Conservation (phyloP, 2,329 filamentous ascomycete genomes). For the Stagonosporopsis rhizophila region DNA sequence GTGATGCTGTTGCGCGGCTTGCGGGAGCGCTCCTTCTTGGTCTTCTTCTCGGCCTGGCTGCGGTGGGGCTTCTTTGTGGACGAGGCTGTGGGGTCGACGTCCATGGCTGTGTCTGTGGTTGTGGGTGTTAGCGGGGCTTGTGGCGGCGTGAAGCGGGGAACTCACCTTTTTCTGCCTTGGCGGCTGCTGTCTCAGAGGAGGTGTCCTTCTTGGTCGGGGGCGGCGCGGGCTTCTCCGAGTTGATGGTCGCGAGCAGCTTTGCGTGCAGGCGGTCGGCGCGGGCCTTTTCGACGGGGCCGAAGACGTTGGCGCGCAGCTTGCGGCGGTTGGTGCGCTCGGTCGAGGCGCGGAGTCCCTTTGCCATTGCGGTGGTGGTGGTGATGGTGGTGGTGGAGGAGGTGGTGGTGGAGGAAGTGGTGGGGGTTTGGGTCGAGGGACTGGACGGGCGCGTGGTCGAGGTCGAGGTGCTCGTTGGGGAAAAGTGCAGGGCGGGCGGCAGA, state of each 20-base stretch:
- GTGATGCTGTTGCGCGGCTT: conserved; percentile 51
- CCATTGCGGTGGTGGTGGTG: conserved; percentile 67
- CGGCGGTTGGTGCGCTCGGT: conserved; percentile 82
- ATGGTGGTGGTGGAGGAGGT: conserved; percentile 18
- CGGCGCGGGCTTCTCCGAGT: conserved; percentile 71
- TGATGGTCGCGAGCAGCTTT: conserved; percentile 81
- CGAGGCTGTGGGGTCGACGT: conserved; percentile 41
- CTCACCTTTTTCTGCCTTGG: conserved; percentile 40
- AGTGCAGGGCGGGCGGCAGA: no score
- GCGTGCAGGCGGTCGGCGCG: conserved; percentile 83
- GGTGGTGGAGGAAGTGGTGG: conserved; percentile 8
- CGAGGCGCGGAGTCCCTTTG: conserved; percentile 83
- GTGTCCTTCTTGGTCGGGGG: conserved; percentile 23
- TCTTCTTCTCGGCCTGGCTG: conserved; percentile 36
- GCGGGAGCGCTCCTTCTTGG: conserved; percentile 47
- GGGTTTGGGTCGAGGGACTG: no score
- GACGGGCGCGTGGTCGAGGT: no score
- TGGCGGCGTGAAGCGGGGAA: no score
- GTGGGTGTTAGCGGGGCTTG: no score
- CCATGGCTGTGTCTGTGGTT: conserved; percentile 47
- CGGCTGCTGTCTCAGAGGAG: no score
- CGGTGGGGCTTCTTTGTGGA: conserved; percentile 39
- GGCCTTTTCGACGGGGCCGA: conserved; percentile 80
- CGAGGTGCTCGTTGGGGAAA: no score
- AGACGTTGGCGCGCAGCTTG: conserved; percentile 79